A percentile compares a stretch with the other conserved stretches of the same genome.
These are phyloP conservation scores for Chaetomium strumarium DNA, from an alignment of 2,329 filamentous ascomycete genomes.

Conservation along the genomic window DNA sequence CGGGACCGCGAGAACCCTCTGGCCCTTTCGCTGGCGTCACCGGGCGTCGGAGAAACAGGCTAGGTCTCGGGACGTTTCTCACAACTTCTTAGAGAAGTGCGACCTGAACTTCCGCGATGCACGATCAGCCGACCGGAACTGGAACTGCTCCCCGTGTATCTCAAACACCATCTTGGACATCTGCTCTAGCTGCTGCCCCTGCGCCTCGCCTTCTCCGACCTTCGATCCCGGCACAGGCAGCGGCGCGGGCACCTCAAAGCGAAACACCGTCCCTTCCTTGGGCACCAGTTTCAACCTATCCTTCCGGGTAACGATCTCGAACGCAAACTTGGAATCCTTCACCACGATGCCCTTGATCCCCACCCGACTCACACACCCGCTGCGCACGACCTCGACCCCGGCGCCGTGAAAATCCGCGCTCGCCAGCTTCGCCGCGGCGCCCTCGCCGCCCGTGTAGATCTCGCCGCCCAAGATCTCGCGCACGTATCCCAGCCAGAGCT, in stretches of 20 bases:
- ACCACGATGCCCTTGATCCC: conserved; percentile 83
- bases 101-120: conserved; percentile 89
- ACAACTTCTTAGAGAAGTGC: conserved; percentile 71
- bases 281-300: conserved; percentile 73
- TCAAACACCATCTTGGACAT: conserved; percentile 61
- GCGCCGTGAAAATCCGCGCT: conserved; percentile 92
- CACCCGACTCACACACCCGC: conserved; percentile 73
- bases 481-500: conserved; percentile 80
- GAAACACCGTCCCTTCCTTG: conserved; percentile 85
- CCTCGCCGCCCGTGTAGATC: conserved; percentile 49
- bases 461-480: conserved; percentile 68
- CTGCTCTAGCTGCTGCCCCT: conserved; percentile 22
- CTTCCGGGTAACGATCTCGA: conserved; percentile 72
- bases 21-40: background rate
- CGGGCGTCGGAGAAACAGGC: background rate
- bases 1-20: background rate
- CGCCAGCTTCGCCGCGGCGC: conserved; percentile 66
- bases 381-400: conserved; percentile 72
- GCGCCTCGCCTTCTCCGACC: conserved; percentile 18
- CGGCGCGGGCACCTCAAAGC: conserved; percentile 58
- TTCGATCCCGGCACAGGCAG: conserved; percentile 28
- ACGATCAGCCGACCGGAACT: conserved; percentile 73
- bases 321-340: conserved; percentile 77
- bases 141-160: conserved; percentile 80
- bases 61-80: conserved; percentile 29